phyloP scores from a whole-genome alignment of 2,329 filamentous ascomycete genomes.

The Diplodia mutila region DNA sequence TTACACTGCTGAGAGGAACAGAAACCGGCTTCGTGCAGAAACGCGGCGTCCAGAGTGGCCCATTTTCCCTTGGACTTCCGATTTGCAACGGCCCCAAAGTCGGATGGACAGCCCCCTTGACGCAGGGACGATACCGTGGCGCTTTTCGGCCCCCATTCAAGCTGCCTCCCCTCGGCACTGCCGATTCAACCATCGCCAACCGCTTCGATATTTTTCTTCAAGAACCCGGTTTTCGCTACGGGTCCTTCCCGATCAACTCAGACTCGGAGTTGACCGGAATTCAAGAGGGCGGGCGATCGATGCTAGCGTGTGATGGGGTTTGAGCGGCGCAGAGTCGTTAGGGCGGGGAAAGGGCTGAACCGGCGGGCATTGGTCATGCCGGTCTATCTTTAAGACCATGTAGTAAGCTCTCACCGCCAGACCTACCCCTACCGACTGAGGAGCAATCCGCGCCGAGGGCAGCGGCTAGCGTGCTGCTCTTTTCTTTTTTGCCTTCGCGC shows the following conservation, averaged over 20 bases:
- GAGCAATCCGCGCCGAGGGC: background rate
- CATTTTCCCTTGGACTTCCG: background rate
- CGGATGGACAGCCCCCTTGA: background rate
- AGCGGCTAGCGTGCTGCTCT: background rate
- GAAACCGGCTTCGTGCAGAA: background rate
- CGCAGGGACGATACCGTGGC: background rate
- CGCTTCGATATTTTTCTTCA: background rate
- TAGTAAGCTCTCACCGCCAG: conserved; percentile 18
- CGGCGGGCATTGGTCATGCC: conserved; percentile 1
- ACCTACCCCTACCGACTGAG: background rate
- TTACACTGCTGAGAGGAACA: conserved; percentile 1
- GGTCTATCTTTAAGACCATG: conserved; percentile 9
- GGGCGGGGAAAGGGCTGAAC: conserved; percentile 7
- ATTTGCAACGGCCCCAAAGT: background rate
- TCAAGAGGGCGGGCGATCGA: background rate
- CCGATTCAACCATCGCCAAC: background rate
- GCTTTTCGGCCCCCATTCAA: background rate
- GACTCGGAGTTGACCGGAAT: background rate
- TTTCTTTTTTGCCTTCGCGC: background rate
- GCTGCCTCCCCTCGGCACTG: background rate
- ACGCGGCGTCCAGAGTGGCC: background rate
- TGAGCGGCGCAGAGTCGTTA: background rate
- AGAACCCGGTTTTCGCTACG: background rate
- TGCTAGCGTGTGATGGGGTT: background rate
- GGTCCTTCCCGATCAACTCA: background rate